Evolutionary conservation across 164 flowering plant genomes (phyloP), one percentile per base, ranked within the genome.

Genomic region (Amborella trichopoda): DNA sequence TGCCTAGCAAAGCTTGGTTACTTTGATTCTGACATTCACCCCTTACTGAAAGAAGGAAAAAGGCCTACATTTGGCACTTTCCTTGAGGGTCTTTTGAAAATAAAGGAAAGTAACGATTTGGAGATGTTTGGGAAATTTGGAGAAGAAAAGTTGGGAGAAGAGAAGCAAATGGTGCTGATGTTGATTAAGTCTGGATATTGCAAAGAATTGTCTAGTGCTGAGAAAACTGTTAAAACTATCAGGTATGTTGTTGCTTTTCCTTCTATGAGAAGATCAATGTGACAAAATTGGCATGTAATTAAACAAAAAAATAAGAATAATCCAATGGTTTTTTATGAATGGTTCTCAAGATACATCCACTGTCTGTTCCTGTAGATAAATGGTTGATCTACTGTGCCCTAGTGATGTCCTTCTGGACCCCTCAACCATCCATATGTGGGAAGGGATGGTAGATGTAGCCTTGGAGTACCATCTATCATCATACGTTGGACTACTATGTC

Each of bases 1-100:
- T 65, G 79, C 28, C 69, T 88, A 10, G 76, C 83, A 28, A 88
- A 69, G 60, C 67, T 80, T 50, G 96, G 96, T 30, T 59, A 84
- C 32, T 79, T 93, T 48, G 58, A 68, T 36, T 33, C 65, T 11
- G 80, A 78, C 52, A 49, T 60, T 39, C 78, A 63, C 68, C 76
- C 77, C 16, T 18, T 66, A 50, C 80, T 83, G 40, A 48, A 55
- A 56, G 57, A 61, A 42, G 66, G 43, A 26, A 67, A 52, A n/a
- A 65, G 64, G 48, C 75, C 82, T 24, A 72, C 82, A 28, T 83
- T 72, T 48, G 50, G 60, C 38, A 56, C 39, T 36, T 79, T 93
- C 61, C 60, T 86, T 28, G 60, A 51, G 20, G 70, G 72, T 55
- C 81, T 93, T 62, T 69, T 93, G n/a, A 55, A 72, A 47, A 6